phyloP scores from a whole-genome alignment of 768 basidiomycete genomes.

The Tubosaeta sp. region DNA sequence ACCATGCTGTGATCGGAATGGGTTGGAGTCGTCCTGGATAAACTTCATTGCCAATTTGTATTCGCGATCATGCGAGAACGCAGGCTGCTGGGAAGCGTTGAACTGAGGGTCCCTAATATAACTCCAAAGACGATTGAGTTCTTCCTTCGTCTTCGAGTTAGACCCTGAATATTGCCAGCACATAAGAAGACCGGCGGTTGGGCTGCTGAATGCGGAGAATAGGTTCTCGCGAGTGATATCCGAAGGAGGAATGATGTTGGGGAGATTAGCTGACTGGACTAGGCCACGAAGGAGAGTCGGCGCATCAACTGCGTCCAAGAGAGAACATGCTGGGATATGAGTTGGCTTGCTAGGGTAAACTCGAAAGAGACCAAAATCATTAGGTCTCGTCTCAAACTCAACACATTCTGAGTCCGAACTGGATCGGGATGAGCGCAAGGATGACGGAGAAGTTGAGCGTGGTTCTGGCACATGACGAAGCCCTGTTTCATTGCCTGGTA shows the following conservation, averaged over 20 bases:
- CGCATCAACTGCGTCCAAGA: neutral
- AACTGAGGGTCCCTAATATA: slow-evolving; percentile 24
- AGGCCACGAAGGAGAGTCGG: neutral
- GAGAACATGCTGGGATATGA: neutral
- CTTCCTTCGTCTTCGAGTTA: slow-evolving; percentile 21
- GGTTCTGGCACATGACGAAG: neutral
- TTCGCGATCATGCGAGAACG: neutral
- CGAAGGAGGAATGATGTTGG: too few relatives aligned
- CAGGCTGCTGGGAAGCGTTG: neutral
- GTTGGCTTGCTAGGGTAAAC: slow-evolving; percentile 3
- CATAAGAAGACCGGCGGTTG: too few relatives aligned
- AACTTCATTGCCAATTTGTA: neutral
- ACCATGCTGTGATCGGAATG: slow-evolving; percentile 4
- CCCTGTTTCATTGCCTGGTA: neutral
- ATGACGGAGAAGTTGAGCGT: neutral
- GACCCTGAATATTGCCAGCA: slow-evolving; percentile 30
- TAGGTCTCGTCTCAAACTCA: neutral
- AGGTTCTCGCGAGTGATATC: too few relatives aligned
- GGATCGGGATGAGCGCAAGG: neutral
- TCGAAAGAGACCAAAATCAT: slow-evolving; percentile 1
- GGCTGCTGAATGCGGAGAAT: too few relatives aligned
- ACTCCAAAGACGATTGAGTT: slow-evolving; percentile 23
- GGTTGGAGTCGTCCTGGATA: slow-evolving; percentile 1
- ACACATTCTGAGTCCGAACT: neutral
- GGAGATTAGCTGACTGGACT: too few relatives aligned